Evolutionary conservation across 495 filamentous ascomycete species (phyloP).

Genomic region (Podospora sp.): DNA sequence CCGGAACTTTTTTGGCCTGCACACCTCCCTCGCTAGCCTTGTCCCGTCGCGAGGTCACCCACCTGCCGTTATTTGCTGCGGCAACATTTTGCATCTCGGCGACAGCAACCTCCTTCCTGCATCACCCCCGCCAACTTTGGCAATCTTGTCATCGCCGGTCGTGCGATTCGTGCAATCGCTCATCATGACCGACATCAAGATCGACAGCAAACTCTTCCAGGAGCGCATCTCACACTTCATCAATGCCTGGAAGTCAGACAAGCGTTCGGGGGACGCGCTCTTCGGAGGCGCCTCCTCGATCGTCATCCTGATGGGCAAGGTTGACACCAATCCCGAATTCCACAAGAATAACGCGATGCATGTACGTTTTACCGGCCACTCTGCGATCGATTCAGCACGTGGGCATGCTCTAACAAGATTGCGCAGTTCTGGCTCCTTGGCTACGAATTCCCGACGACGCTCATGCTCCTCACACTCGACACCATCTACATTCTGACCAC

Average conservation of each 20-base stretch:
- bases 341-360: conserved; percentile 96
- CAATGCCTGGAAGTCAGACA: conserved; percentile 93
- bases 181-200: conserved; percentile 71
- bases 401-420: conserved; percentile 24
- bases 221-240: conserved; percentile 84
- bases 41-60: conserved; percentile 10
- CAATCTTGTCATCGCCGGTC: conserved; percentile 32
- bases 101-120: conserved; percentile 20
- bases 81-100: conserved; percentile 23
- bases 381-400: background rate
- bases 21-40: conserved; percentile 2
- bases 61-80: conserved; percentile 21
- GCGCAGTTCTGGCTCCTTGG: conserved; percentile 94
- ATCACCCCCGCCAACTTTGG: conserved; percentile 21
- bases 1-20: conserved; percentile 11
- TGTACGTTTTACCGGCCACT: conserved; percentile 55
- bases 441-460: conserved; percentile 96
- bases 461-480: conserved; percentile 89
- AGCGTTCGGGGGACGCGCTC: conserved; percentile 75
- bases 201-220: conserved; percentile 90
- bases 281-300: conserved; percentile 86
- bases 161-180: conserved; percentile 32
- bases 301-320: conserved; percentile 89
- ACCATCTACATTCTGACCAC: conserved; percentile 89
- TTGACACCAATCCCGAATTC: conserved; percentile 78